These are phyloP conservation scores for Dendrobium nobile DNA, from an alignment of 106 monocot species.

Conservation along the genomic window DNA sequence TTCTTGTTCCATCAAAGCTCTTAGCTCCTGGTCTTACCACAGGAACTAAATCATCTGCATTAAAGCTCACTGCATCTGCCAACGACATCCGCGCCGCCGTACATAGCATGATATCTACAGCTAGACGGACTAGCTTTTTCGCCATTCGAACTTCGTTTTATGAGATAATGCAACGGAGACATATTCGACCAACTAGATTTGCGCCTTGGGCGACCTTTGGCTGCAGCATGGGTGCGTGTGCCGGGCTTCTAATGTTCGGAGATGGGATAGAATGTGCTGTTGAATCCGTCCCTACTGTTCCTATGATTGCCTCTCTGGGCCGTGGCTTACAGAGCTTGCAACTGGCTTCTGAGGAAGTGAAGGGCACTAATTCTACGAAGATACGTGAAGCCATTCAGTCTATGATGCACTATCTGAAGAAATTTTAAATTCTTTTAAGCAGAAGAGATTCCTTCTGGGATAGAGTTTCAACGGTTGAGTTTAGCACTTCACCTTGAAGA, in stretches of 20 bases:
- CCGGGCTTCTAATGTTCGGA: constrained; percentile 57
- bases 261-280: constrained; percentile 93
- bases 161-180: constrained; percentile 69
- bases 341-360: constrained; percentile 47
- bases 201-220: constrained; percentile 67
- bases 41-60: not conserved
- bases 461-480: no score
- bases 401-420: constrained; percentile 52
- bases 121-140: constrained; percentile 65
- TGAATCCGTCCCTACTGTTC: constrained; percentile 60
- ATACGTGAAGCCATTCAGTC: constrained; percentile 50
- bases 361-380: constrained; percentile 21
- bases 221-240: constrained; percentile 57
- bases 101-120: constrained; percentile 49
- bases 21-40: constrained; percentile 8
- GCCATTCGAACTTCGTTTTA: constrained; percentile 79
- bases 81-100: constrained; percentile 69
- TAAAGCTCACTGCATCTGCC: constrained; percentile 55
- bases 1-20: constrained; percentile 48
- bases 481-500: no score
- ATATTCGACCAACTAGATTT: constrained; percentile 21
- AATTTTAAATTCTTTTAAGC: constrained; percentile 4
- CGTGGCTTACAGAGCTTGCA: constrained; percentile 68
- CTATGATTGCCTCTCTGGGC: constrained; percentile 64
- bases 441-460: no score